Base-by-base conservation (phyloP, 768 basidiomycete genomes). In the Hericium coralloides region DNA sequence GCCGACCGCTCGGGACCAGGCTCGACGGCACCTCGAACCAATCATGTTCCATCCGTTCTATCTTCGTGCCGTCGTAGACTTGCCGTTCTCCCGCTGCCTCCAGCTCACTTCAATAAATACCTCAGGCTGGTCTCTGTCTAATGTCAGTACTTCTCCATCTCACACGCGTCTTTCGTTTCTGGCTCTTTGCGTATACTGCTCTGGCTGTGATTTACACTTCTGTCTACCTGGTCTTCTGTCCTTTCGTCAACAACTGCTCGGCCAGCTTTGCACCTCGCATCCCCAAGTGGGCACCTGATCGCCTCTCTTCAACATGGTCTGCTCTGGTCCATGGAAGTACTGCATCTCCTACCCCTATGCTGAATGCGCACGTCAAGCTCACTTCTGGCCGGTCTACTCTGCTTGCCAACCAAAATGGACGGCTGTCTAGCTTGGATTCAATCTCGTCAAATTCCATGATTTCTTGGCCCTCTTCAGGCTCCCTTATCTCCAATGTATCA, bases 171-270 rank as follows among this genome's bases (percentile, higher is more conserved):
- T 55, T 54, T 20, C 55, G 52, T 25, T 17, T 41, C 38, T 56
- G 56, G 39, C 15, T 62, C 45, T 2, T 59, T 14, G 25, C 55
- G 37, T 62, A 62, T 20, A 57, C 25, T 6, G 49, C 52, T 39
- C 20, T 63, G 17, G 57, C 56, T 23, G 57, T 61, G 17, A 45
- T 63, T 47, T 62, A 63, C 56, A 63, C 63, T 15, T 59, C 57
- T 47, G 45, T 45, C 12, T 60, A 63, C 51, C 41, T 59, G 25
- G 37, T 63, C 39, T n/a, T 61, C 18, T 63, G 61, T 25, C 61
- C 61, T 18, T 58, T 63, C 49, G 31, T 63, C 38, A 37, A 8
- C 15, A 54, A 61, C 48, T 63, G 61, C 45, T 56, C 61, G 12
- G 38, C 45, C 23, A 43, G 53, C 37, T 54, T 59, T 26, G 59